Percentiles rank a stretch among this genome's conserved stretches.
These are phyloP conservation scores for Hypoxylon rubiginosum DNA, from an alignment of 2,329 filamentous ascomycete genomes.

Conservation along the genomic window DNA sequence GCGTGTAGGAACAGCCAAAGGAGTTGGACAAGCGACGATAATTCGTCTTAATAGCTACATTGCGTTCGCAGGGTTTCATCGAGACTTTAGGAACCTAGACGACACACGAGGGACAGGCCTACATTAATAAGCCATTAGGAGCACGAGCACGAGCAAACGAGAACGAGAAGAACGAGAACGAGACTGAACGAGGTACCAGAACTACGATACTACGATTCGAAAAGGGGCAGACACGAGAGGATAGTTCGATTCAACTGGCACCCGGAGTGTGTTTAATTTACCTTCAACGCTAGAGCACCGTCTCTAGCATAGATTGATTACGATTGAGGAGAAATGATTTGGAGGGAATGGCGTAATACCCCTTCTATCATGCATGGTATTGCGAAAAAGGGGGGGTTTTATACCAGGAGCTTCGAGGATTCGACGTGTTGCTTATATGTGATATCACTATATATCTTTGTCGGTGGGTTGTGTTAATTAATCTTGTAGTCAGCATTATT, in stretches of 20 bases:
- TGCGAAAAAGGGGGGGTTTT: slow-evolving; percentile 29
- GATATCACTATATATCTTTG: slow-evolving; percentile 34
- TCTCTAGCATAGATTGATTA: slow-evolving; percentile 34
- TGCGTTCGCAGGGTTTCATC: background rate
- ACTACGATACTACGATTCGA: slow-evolving; percentile 37
- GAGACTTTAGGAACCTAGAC: background rate
- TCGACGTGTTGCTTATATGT: slow-evolving; percentile 27
- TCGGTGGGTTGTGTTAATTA: slow-evolving; percentile 27
- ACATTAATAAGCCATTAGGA: slow-evolving; percentile 21
- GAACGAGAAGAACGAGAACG: slow-evolving; percentile 33
- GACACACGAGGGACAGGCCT: background rate
- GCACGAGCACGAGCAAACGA: slow-evolving; percentile 36
- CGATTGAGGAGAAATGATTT: slow-evolving; percentile 28
- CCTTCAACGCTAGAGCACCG: slow-evolving; percentile 25
- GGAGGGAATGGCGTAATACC: slow-evolving; percentile 33
- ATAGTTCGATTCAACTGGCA: slow-evolving; percentile 42
- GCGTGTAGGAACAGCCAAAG: slow-evolving; percentile 55
- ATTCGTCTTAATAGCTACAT: background rate
- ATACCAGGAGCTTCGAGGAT: slow-evolving; percentile 37
- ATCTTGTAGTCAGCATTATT: slow-evolving; percentile 35
- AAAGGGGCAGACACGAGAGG: slow-evolving; percentile 35
- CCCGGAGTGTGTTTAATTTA: slow-evolving; percentile 37
- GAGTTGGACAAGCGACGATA: background rate
- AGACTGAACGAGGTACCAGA: slow-evolving; percentile 33
- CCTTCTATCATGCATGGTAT: slow-evolving; percentile 32